phyloP scores from a whole-genome alignment of 192 early-diverging fungal species.

The Mortierella claussenii region DNA sequence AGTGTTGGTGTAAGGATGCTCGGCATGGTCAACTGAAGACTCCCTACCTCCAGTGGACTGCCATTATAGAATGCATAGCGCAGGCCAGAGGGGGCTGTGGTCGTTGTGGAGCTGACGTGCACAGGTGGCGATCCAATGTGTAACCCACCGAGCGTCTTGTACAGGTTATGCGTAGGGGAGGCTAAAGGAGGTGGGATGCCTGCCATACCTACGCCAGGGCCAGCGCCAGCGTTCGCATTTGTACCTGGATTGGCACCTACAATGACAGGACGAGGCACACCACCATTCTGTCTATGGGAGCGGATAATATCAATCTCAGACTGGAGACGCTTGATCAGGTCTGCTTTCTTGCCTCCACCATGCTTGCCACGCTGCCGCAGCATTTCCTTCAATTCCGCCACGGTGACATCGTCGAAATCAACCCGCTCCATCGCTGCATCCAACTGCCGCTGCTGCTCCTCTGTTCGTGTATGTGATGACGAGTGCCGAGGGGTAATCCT shows the following conservation, averaged over 20 bases:
- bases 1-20: no score
- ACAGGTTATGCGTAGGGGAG: conserved; percentile 25
- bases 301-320: conserved; percentile 68
- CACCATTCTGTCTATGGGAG: conserved; percentile 29
- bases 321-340: conserved; percentile 71
- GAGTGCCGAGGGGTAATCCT: conserved; percentile 42
- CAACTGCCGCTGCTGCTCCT: conserved; percentile 64
- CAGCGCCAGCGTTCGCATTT: not conserved
- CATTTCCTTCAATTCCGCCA: conserved; percentile 80
- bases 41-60: not conserved
- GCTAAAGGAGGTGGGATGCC: conserved; percentile 27
- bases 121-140: conserved; percentile 40
- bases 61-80: conserved; percentile 16
- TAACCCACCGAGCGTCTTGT: conserved; percentile 44
- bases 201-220: not conserved
- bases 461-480: conserved; percentile 34
- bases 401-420: conserved; percentile 82
- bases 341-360: conserved; percentile 78
- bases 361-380: conserved; percentile 72
- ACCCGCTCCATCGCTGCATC: conserved; percentile 71
- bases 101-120: conserved; percentile 1
- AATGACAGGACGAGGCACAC: not conserved
- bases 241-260: not conserved
- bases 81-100: conserved; percentile 13
- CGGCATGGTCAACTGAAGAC: not conserved